Base-by-base conservation (phyloP, 2,329 filamentous ascomycete genomes). In the Trichoderma cornu-damae region DNA sequence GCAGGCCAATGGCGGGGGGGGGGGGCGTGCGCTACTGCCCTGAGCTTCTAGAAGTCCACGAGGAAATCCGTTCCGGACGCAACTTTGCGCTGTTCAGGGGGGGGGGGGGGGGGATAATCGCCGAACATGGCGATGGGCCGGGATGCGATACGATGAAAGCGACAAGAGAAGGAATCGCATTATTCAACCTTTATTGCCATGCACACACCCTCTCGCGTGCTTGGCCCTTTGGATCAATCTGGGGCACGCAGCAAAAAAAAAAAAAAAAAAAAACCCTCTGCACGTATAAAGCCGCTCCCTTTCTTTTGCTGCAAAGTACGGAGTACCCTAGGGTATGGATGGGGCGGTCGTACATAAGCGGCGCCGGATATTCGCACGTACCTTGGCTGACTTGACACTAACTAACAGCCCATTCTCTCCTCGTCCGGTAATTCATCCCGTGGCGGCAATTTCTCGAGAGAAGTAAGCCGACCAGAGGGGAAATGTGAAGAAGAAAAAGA, bases 11-110 rank as follows among this genome's bases (percentile, higher is more conserved):
- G 57, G 63, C 59, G 47, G 47, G 55, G 38, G 57, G 49, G 60
- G 63, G 59, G 47, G 47, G 55, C 43, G 57, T 51, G 60, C 60
- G 59, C 61, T 56, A 40, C 58, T 55, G 60, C 48, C 53, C 24
- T 40, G 22, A n/a, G n/a, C 60, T 67, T 68, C 66, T 68, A 66
- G 66, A 68, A 68, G 66, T 60, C 52, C 58, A 58, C 51, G 49
- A 65, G 61, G 65, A 67, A 67, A 61, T 59, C n/a, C 51, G 42
- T 56, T 53, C 62, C 46, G 46, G 46, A 50, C 54, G 54, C 54
- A 57, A 44, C 35, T 51, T 57, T 57, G 54, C 35, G 54, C 54
- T 57, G 37, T 43, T 50, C 24, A 30, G 37, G 30, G 44, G 35
- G 28, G 20, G 38, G 30, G 37, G 37, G 30, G 44, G 35, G 28